phyloP scores from a whole-genome alignment of 352 stramenopile genomes.

The Pythium aphanidermatum region DNA sequence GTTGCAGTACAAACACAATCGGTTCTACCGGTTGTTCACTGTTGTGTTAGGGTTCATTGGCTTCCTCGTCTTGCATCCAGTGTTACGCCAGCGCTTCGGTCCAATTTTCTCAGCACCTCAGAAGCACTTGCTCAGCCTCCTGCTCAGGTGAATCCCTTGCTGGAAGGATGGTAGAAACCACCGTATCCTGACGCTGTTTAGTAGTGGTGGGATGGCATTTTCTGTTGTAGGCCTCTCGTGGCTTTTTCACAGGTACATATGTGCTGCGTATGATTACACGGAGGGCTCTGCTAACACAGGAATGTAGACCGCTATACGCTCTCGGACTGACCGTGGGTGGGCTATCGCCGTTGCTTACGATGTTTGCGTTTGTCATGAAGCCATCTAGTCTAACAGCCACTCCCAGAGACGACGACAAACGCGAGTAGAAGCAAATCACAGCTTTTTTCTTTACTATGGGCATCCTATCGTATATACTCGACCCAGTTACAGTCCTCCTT shows the following conservation, averaged over 20 bases:
- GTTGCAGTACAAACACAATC: constrained; percentile 47
- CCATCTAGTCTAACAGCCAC: neutral
- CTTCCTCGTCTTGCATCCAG: constrained; percentile 46
- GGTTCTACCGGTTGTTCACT: constrained; percentile 59
- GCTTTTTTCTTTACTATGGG: too few species aligned
- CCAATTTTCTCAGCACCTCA: constrained; percentile 28
- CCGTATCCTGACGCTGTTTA: neutral
- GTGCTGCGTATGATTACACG: neutral
- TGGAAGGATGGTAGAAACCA: neutral
- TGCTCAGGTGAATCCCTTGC: too few species aligned
- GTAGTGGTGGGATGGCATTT: constrained; percentile 44
- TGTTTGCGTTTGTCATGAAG: constrained; percentile 23
- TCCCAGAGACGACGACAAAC: neutral
- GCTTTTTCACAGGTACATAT: constrained; percentile 40
- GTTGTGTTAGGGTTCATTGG: constrained; percentile 58
- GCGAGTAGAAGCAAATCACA: too few species aligned
- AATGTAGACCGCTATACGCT: constrained; percentile 43
- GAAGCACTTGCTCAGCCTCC: constrained; percentile 25
- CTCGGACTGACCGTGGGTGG: constrained; percentile 26
- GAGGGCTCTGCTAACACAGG: neutral
- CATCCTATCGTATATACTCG: too few species aligned
- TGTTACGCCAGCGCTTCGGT: constrained; percentile 28
- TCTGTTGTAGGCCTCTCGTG: constrained; percentile 37
- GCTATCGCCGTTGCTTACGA: constrained; percentile 21
- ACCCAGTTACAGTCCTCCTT: too few species aligned